Evolutionary conservation across 2,329 filamentous ascomycete species (phyloP).

Genomic region (Cladophialophora exuberans): DNA sequence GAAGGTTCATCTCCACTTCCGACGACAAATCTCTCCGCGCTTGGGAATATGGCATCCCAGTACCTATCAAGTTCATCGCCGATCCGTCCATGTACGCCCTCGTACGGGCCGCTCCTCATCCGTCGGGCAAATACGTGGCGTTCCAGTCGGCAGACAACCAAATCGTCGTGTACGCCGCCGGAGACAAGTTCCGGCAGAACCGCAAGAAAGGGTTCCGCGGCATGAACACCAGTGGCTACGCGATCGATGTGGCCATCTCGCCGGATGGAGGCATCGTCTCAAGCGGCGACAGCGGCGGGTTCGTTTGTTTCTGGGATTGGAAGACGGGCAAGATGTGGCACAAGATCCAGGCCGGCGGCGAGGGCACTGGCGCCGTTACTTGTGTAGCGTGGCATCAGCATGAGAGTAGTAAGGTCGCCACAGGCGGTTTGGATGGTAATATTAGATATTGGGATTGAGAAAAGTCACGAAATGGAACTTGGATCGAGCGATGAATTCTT

Average conservation of each 20-base stretch:
- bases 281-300: slow-evolving; percentile 85
- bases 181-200: slow-evolving; percentile 96
- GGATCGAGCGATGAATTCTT: too few species aligned
- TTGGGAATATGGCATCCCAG: slow-evolving; percentile 98
- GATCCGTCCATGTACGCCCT: slow-evolving; percentile 98
- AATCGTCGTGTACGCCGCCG: slow-evolving; percentile 91
- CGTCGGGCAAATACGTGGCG: slow-evolving; percentile 89
- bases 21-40: slow-evolving; percentile 95
- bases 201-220: slow-evolving; percentile 95
- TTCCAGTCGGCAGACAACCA: slow-evolving; percentile 96
- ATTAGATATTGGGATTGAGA: slow-evolving; percentile 91
- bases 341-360: slow-evolving; percentile 75
- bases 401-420: slow-evolving; percentile 91
- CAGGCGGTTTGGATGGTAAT: slow-evolving; percentile 83
- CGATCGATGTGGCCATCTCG: slow-evolving; percentile 83
- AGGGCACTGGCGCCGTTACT: slow-evolving; percentile 64
- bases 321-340: slow-evolving; percentile 99
- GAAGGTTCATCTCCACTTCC: slow-evolving; percentile 95
- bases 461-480: background rate
- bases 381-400: slow-evolving; percentile 95
- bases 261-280: slow-evolving; percentile 91
- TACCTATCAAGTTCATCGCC: slow-evolving; percentile 97
- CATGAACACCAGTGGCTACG: slow-evolving; percentile 94
- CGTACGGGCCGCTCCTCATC: slow-evolving; percentile 81
- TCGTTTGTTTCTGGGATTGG: slow-evolving; percentile 97